Evolutionary conservation across 768 basidiomycete species (phyloP), one percentile per base, ranked within the genome.

Genomic region (Termitomyces sp.): DNA sequence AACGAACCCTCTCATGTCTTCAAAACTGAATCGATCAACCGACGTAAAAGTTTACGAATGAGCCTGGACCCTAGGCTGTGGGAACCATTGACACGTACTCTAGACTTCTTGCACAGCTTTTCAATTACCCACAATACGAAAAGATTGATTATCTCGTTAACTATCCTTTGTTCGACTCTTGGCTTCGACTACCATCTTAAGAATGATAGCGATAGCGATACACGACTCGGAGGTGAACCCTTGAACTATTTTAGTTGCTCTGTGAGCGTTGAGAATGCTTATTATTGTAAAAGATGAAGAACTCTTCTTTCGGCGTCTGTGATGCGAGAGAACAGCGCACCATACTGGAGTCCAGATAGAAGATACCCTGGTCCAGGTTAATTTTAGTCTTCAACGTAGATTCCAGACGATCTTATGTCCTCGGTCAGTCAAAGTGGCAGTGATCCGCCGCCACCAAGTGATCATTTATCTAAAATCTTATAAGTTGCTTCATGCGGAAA

Each of bases 21-120:
- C 38, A 40, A 25, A 38, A 16, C 52, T 52, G 11, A 31, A 51
- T 55, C 49, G 37, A 56, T 55, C 31, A 23, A 51, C 47, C 41
- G 52, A 31, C 40, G n/a, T n/a, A n/a, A n/a, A n/a, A n/a, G n/a
- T n/a, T n/a, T n/a, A n/a, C n/a, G n/a, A n/a, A n/a, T n/a, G n/a
- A n/a, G n/a, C n/a, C n/a, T n/a, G n/a, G n/a, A n/a, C n/a, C n/a
- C n/a, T n/a, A n/a, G n/a, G n/a, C n/a, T n/a, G n/a, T n/a, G n/a
- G n/a, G n/a, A n/a, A n/a, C n/a, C n/a, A n/a, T n/a, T n/a, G n/a
- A n/a, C n/a, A n/a, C n/a, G n/a, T n/a, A n/a, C n/a, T n/a, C n/a
- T n/a, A n/a, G n/a, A n/a, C n/a, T n/a, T n/a, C n/a, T n/a, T n/a
- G n/a, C n/a, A n/a, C n/a, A n/a, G n/a, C n/a, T n/a, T n/a, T n/a